Evolutionary conservation across 1,284 basidiomycete species (phyloP), one percentile per base, ranked within the genome.

Genomic region (Malassezia slooffiae): DNA sequence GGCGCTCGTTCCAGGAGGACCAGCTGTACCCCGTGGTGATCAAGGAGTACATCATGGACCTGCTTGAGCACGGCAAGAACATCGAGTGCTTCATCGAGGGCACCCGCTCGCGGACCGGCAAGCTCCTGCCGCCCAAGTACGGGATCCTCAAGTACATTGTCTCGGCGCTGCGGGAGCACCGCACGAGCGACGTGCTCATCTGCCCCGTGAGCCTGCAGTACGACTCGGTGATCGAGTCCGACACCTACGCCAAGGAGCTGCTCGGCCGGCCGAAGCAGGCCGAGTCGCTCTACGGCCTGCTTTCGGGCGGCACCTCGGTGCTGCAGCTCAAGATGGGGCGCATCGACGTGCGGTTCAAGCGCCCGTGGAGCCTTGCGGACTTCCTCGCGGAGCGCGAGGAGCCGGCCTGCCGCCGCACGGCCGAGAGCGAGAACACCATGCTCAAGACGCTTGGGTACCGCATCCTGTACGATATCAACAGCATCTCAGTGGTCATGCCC

Each of bases 211-310:
- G 59, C 27, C 49, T 72, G 12, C 70, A 72, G 41, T 72, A 72
- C 52, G 70, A 71, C 53, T 63, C 62, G 38, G 70, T 71, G 19
- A 70, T 72, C 37, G 70, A 72, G 43, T 62, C 62, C 4, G 70
- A 70, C 20, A 62, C 57, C n/a, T 72, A 71, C 41, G 57, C 70
- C 4, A 60, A 62, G 21, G 70, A 71, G 54, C 55, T 72, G 16
- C 59, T 72, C 1, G 70, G 70, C 21, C 69, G 67, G 41, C 70
- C 70, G n/a, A 72, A 72, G 47, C 67, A 71, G 47, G 57, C 62
- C n/a, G 70, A 72, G 33, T 66, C 63, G 17, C 57, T 72, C 15
- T 48, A 67, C 3, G 68, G 68, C 6, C 50, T 72, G 16, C 52
- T 72, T 2, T 52, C 56, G 20, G 70, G 65, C 32, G 61, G 58